Base-by-base conservation (phyloP, 78 protist genomes). In the Pirum gemmata region DNA sequence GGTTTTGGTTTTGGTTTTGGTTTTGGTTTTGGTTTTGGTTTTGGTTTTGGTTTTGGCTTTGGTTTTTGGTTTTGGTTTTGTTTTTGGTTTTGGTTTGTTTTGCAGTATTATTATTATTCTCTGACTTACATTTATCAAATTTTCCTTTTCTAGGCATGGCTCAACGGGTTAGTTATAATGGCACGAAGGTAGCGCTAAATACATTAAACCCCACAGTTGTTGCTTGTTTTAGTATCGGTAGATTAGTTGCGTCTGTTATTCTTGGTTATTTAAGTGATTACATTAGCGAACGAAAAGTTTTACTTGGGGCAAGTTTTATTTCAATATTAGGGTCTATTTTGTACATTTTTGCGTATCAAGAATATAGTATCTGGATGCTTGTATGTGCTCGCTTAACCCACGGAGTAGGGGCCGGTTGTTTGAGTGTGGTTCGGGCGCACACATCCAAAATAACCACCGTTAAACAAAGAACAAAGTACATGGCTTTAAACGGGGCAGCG, bases 401-500 rank as follows among this genome's bases (percentile, higher is more conserved):
- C 33, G 88, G 88, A 29, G 34, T 0, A 2, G 38, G 80, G 25
- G 33, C 88, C 0, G 88, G 88, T 38, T 29, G 8, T 67, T 76
- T 84, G n/a, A 25, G 38, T 41, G 88, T 31, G 38, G 36, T 35
- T 5, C 88, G 88, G 38, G 2, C 88, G n/a, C 74, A 84, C 77
- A 84, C 88, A 33, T 73, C 88, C 33, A 84, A 84, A 76, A 84
- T 84, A 0, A 40, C 88, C 33, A 84, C 88, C 27, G n/a, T 39
- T 27, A 76, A 31, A 31, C 75, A 84, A 31, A 26, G 88, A 31
- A 84, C 88, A 27, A 8, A 2, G 8, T 84, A 84, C 21, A 84
- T 84, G 88, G 88, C 88, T 41, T 76, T 84, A 40, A 84, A 84
- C 41, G 61, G 88, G 21, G 88, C 88, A 8, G 88, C 86, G 8